These are phyloP conservation scores for Candida michaelii DNA, from an alignment of 805 yeast species.

Conservation along the genomic window DNA sequence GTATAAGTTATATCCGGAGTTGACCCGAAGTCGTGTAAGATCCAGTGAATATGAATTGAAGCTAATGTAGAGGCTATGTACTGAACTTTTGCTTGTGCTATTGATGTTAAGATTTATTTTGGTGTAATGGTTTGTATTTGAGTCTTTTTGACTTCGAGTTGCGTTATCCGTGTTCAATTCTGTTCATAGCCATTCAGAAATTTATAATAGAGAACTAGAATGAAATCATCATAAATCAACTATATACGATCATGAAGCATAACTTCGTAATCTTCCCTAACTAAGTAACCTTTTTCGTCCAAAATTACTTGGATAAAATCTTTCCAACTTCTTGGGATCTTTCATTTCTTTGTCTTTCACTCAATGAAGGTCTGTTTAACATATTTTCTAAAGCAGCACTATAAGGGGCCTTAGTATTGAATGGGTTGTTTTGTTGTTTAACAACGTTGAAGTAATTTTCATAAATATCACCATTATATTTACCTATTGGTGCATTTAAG, in stretches of 20 bases:
- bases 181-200: too few species aligned
- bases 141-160: too few species aligned
- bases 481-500: slow-evolving; percentile 42
- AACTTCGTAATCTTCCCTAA: not conserved
- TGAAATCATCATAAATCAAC: slow-evolving; percentile 1
- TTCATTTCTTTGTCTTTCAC: slow-evolving; percentile 40
- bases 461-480: slow-evolving; percentile 44
- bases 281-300: too few species aligned
- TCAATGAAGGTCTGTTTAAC: slow-evolving; percentile 40
- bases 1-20: too few species aligned
- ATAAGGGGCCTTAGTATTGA: slow-evolving; percentile 41
- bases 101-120: too few species aligned
- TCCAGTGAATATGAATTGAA: too few species aligned
- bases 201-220: not conserved
- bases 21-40: too few species aligned
- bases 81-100: too few species aligned
- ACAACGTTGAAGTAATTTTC: slow-evolving; percentile 42
- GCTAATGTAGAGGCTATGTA: too few species aligned
- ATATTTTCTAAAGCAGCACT: slow-evolving; percentile 35
- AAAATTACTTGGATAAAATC: slow-evolving; percentile 23
- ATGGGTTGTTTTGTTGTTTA: slow-evolving; percentile 34
- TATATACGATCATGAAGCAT: slow-evolving; percentile 19
- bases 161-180: too few species aligned
- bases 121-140: too few species aligned
- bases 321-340: slow-evolving; percentile 33